Conservation (phyloP, 2,329 filamentous ascomycete genomes). For the Alternaria novae-zelandiae region DNA sequence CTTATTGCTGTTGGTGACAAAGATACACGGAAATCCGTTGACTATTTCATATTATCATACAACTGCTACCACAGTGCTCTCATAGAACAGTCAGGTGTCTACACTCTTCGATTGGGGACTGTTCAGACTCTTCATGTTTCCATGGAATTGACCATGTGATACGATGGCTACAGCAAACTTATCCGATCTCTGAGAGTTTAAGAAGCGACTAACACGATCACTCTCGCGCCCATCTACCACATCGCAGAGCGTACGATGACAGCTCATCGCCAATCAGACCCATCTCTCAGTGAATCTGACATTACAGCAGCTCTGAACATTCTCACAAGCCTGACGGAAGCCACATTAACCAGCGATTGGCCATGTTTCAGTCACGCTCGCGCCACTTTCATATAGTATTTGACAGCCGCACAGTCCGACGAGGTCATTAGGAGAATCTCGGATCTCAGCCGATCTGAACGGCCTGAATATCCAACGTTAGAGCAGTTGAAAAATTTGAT, state of each 20-base stretch:
- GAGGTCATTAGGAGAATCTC: background rate
- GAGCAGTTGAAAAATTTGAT: background rate
- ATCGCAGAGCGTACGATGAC: background rate
- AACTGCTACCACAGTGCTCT: background rate
- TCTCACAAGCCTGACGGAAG: background rate
- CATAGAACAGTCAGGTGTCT: background rate
- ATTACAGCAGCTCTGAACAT: background rate
- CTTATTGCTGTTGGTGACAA: background rate
- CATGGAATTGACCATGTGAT: background rate
- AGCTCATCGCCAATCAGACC: background rate
- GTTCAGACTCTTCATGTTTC: background rate
- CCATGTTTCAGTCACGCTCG: background rate
- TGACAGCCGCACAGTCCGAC: background rate
- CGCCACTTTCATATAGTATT: background rate
- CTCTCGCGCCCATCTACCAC: background rate
- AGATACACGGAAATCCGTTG: background rate
- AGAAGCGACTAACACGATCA: background rate
- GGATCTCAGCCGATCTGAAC: background rate
- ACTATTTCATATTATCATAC: background rate
- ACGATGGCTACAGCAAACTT: background rate
- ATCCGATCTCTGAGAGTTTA: background rate
- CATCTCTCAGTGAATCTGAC: background rate
- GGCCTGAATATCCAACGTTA: background rate
- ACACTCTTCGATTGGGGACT: background rate
- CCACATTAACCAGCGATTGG: background rate